Conservation (phyloP, 1,139 yeast genomes). For the Tardiomyces blankii region DNA sequence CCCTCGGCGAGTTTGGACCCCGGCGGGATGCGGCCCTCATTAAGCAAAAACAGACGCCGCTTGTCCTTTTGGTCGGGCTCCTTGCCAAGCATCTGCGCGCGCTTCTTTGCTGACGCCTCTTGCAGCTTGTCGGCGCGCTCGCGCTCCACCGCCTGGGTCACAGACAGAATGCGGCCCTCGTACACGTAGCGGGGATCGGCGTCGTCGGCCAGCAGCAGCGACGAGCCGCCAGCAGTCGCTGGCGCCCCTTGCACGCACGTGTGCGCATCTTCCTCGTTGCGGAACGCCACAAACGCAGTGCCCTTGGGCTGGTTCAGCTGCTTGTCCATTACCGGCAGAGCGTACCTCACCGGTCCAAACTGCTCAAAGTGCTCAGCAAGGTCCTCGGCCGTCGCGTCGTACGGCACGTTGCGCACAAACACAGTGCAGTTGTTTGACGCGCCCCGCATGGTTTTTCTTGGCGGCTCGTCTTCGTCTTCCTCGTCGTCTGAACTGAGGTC, state of each 20-base stretch:
- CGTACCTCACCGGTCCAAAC: constrained; percentile 86
- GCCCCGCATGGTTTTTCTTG: constrained; percentile 21
- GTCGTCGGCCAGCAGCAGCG: constrained; percentile 84
- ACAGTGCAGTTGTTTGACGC: constrained; percentile 28
- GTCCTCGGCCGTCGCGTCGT: constrained; percentile 79
- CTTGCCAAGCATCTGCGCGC: constrained; percentile 71
- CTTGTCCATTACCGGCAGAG: constrained; percentile 84
- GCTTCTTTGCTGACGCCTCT: constrained; percentile 59
- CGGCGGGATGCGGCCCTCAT: constrained; percentile 86
- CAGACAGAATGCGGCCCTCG: constrained; percentile 81
- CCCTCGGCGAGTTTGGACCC: constrained; percentile 68
- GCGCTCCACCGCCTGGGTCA: constrained; percentile 79
- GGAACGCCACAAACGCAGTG: constrained; percentile 89
- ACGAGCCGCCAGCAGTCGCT: constrained; percentile 42
- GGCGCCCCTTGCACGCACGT: constrained; percentile 76
- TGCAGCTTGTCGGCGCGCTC: constrained; percentile 71
- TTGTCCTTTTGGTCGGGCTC: constrained; percentile 71
- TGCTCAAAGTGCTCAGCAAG: constrained; percentile 65
- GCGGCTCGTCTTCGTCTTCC: constrained; percentile 25
- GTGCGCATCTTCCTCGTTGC: constrained; percentile 46
- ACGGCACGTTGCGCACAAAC: constrained; percentile 88
- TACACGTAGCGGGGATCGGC: constrained; percentile 81
- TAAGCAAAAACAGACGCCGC: constrained; percentile 73
- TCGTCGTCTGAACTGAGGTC: constrained; percentile 20
- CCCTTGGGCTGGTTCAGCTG: constrained; percentile 84